Conservation (phyloP, 139 green algal species). For the Astrephomene gubernaculifera region DNA sequence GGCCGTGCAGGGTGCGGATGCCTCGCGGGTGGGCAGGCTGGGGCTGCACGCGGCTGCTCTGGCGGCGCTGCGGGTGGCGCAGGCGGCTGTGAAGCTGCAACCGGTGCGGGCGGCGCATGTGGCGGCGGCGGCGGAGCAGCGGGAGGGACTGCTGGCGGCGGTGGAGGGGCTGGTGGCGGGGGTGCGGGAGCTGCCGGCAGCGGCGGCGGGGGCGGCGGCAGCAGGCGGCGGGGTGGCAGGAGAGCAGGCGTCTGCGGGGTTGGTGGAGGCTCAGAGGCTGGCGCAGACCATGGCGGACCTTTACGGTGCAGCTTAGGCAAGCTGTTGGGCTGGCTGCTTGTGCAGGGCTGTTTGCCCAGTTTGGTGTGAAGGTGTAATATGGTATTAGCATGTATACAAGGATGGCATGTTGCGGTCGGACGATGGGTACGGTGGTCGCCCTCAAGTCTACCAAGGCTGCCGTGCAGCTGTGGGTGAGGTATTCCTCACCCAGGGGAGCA, state of each 20-base stretch:
- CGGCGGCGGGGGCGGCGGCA: background rate
- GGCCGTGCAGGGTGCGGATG: too few species aligned
- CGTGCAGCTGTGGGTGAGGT: too few species aligned
- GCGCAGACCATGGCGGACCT: conserved; percentile 25
- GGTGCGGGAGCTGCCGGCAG: conserved; percentile 15
- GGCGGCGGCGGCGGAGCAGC: conserved; percentile 4
- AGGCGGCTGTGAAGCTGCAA: conserved; percentile 4
- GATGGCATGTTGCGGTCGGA: too few species aligned
- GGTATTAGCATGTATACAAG: too few species aligned
- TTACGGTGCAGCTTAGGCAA: too few species aligned
- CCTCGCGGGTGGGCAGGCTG: background rate
- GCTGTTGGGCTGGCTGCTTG: too few species aligned
- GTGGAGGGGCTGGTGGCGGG: conserved; percentile 14
- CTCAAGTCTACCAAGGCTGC: too few species aligned
- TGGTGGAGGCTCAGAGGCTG: conserved; percentile 8
- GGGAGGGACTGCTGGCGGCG: conserved; percentile 3
- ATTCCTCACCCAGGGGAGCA: too few species aligned
- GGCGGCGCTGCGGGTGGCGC: conserved; percentile 10
- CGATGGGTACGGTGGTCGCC: too few species aligned
- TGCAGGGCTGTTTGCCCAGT: too few species aligned
- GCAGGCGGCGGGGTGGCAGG: background rate
- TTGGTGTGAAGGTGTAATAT: too few species aligned
- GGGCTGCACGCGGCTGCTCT: conserved; percentile 8
- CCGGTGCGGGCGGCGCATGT: background rate
- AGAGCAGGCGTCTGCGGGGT: background rate